Evolutionary conservation across 1,284 basidiomycete species (phyloP), one percentile per base, ranked within the genome.

Genomic region (Spongispora temasekensis): DNA sequence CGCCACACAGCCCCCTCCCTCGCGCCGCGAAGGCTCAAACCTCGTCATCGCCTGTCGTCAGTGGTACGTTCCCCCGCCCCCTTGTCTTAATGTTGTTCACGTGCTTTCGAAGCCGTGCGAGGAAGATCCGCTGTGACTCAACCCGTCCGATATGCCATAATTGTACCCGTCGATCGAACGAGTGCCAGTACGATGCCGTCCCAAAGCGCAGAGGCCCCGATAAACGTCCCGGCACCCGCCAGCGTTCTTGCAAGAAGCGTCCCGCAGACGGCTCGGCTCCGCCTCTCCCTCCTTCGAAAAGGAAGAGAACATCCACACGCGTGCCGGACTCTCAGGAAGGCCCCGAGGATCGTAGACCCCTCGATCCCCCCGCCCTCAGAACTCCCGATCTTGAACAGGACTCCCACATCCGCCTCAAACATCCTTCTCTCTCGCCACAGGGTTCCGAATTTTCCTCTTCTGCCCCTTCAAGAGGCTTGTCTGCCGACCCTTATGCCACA

Each of bases 41-140:
- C 81, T 85, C 70, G 88, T 90, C 73, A 89, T 87, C 74, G 85
- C 85, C 64, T 86, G 85, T 80, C 83, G 82, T 61, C 83, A 86
- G 71, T 86, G 85, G 85, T 86, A 70, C 63, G 83, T 75, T 61
- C 56, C 56, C 58, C 71, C 61, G 61, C 65, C 66, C 31, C 28
- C 65, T 65, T 67, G 66, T 62, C 50, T 55, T 66, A 75, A 71
- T 72, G 75, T 75, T 68, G 71, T 75, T 72, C 72, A 72, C 69
- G 60, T 75, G 62, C 54, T 15, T 66, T 71, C 76, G 66, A 76
- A 88, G 90, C 75, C 90, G 91, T 62, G 81, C 83, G 62, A 86
- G 90, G 74, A 93, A 93, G 81, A 92, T 92, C 68, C 86, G 88
- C 61, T 93, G 90, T 78, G 91, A 92, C 75, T 92, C 90, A 57